Evolutionary conservation across 345 rosid genomes (phyloP).

Genomic region (Eucalyptus sp.): DNA sequence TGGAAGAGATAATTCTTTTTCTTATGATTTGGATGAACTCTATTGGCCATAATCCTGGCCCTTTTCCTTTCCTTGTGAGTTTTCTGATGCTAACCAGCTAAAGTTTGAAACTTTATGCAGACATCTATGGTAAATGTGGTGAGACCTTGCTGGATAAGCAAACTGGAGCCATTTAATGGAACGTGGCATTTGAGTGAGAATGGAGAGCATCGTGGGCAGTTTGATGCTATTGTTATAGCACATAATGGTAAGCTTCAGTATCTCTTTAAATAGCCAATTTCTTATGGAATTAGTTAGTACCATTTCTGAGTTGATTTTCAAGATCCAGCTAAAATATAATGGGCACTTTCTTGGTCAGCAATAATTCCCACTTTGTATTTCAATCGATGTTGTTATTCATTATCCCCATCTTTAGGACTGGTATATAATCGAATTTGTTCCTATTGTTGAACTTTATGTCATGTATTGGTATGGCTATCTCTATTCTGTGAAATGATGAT

Average conservation of each 20-base stretch:
- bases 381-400: not conserved
- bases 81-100: not conserved
- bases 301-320: not conserved
- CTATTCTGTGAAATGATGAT: not conserved
- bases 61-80: not conserved
- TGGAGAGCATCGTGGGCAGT: slow-evolving; percentile 60
- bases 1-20: not conserved
- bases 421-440: not conserved
- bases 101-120: slow-evolving; percentile 28
- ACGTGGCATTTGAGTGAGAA: slow-evolving; percentile 94
- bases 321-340: not conserved
- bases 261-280: not conserved
- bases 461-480: not conserved
- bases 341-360: not conserved
- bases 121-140: slow-evolving; percentile 50
- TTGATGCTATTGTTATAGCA: slow-evolving; percentile 82
- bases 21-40: not conserved
- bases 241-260: slow-evolving; percentile 57
- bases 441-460: not conserved
- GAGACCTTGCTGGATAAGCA: slow-evolving; percentile 96
- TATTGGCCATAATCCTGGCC: not conserved
- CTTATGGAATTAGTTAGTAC: not conserved
- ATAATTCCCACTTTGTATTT: not conserved
- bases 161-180: slow-evolving; percentile 71
- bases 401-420: not conserved